A percentile compares a stretch with the other conserved stretches of the same genome.
phyloP scores from a whole-genome alignment of 2,329 filamentous ascomycete genomes.

The Parasarocladium wereldwijsianum region DNA sequence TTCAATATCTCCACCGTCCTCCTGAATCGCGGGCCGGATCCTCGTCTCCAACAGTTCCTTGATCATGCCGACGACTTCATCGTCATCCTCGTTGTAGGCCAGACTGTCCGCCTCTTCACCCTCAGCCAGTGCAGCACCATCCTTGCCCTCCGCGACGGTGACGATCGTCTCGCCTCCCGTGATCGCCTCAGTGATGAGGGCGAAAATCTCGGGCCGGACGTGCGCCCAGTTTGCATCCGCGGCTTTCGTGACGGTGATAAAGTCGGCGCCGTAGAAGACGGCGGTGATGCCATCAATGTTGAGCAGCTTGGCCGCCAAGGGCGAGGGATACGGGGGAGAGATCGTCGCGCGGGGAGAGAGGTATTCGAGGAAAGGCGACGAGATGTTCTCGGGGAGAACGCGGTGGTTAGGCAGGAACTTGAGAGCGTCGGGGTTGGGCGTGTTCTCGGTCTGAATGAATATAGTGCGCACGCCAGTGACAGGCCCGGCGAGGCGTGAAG shows the following conservation, averaged over 20 bases:
- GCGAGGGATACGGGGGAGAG: slow-evolving; percentile 77
- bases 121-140: slow-evolving; percentile 27
- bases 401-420: slow-evolving; percentile 91
- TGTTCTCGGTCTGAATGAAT: slow-evolving; percentile 94
- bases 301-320: slow-evolving; percentile 78
- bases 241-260: slow-evolving; percentile 92
- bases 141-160: slow-evolving; percentile 48
- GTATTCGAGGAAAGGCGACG: slow-evolving; percentile 79
- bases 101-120: slow-evolving; percentile 45
- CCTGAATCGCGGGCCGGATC: slow-evolving; percentile 89
- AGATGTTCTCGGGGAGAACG: slow-evolving; percentile 61
- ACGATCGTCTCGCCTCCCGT: slow-evolving; percentile 74
- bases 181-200: slow-evolving; percentile 84
- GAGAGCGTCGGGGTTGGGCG: slow-evolving; percentile 86
- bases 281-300: slow-evolving; percentile 89
- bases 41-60: slow-evolving; percentile 93
- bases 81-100: slow-evolving; percentile 77
- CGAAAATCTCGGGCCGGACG: slow-evolving; percentile 89
- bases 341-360: slow-evolving; percentile 78
- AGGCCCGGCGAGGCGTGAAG: not conserved
- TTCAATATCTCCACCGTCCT: slow-evolving; percentile 96
- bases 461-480: slow-evolving; percentile 49
- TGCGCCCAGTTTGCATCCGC: slow-evolving; percentile 84
- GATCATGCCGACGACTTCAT: slow-evolving; percentile 94
- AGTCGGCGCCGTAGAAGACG: slow-evolving; percentile 88